Conservation (phyloP, 2,329 filamentous ascomycete genomes). For the Sclerotinia glacialis region DNA sequence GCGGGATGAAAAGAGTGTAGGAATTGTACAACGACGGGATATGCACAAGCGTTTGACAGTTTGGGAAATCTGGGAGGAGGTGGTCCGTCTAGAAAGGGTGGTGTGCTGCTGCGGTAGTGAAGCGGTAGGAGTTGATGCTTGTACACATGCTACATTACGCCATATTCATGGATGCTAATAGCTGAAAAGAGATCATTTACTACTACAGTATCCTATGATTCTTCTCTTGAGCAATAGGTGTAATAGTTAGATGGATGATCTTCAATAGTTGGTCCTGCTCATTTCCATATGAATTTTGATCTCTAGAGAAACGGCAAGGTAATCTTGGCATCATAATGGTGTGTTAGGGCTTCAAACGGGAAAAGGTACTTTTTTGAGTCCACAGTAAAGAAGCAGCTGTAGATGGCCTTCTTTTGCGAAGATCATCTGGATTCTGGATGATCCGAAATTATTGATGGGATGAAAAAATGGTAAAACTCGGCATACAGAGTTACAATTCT, state of each 20-base stretch:
- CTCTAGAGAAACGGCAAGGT: not conserved
- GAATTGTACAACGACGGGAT: constrained; percentile 10
- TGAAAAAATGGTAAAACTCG: constrained; percentile 4
- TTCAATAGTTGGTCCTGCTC: not conserved
- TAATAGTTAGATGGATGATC: not conserved
- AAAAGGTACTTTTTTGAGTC: not conserved
- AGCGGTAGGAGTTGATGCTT: constrained; percentile 14
- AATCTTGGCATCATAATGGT: not conserved
- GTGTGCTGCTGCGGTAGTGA: constrained; percentile 14
- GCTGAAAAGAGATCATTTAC: not conserved
- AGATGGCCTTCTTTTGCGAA: not conserved
- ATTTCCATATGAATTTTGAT: constrained; percentile 14
- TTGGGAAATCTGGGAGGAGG: constrained; percentile 12
- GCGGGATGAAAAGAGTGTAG: not conserved
- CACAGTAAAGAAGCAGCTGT: not conserved
- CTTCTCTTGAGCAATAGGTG: not conserved
- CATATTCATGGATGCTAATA: not conserved
- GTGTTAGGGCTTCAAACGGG: not conserved
- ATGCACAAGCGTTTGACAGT: constrained; percentile 20
- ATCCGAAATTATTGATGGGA: not conserved
- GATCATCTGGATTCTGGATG: not conserved
- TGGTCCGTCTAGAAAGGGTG: constrained; percentile 1
- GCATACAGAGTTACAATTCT: not conserved
- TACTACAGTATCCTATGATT: not conserved
- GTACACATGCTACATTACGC: constrained; percentile 5